A percentile compares a stretch with the other conserved stretches of the same genome.
phyloP scores from a whole-genome alignment of 371 early-diverging fungal genomes.

The Mortierella sp. region DNA sequence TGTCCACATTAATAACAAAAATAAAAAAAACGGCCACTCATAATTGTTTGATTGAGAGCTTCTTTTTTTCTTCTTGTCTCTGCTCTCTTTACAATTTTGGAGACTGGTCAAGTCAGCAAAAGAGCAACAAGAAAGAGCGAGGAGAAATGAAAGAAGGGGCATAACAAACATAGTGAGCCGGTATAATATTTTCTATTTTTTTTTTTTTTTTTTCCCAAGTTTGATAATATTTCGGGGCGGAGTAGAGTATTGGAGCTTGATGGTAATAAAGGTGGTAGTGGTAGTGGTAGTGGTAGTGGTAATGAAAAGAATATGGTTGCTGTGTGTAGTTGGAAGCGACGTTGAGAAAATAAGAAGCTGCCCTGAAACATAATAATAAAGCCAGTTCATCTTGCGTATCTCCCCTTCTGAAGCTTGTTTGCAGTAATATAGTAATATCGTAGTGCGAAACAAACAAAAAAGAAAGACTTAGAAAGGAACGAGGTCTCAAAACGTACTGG shows the following conservation, averaged over 20 bases:
- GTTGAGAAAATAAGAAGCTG: neutral
- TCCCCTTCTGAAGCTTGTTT: no score
- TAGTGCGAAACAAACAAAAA: neutral
- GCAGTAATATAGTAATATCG: neutral
- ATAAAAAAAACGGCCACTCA: conserved; percentile 18
- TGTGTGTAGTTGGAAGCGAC: no score
- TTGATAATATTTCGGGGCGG: neutral
- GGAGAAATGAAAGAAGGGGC: conserved; percentile 1
- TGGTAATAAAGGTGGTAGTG: conserved; percentile 1
- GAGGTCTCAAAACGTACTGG: conserved; percentile 67
- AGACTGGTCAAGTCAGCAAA: conserved; percentile 12
- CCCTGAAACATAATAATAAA: neutral
- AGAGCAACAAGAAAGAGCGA: neutral
- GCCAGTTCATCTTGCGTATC: no score
- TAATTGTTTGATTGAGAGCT: conserved; percentile 34
- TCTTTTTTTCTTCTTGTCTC: conserved; percentile 6
- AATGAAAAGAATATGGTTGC: neutral
- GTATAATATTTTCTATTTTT: neutral
- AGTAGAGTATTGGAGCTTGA: neutral
- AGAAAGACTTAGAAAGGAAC: conserved; percentile 1
- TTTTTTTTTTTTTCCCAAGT: neutral
- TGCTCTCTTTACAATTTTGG: conserved; percentile 10
- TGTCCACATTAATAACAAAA: neutral
- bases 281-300: neutral
- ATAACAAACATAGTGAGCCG: neutral